Conservation (phyloP, 2,329 filamentous ascomycete genomes). For the Teratosphaeria pseudoeucalypti region DNA sequence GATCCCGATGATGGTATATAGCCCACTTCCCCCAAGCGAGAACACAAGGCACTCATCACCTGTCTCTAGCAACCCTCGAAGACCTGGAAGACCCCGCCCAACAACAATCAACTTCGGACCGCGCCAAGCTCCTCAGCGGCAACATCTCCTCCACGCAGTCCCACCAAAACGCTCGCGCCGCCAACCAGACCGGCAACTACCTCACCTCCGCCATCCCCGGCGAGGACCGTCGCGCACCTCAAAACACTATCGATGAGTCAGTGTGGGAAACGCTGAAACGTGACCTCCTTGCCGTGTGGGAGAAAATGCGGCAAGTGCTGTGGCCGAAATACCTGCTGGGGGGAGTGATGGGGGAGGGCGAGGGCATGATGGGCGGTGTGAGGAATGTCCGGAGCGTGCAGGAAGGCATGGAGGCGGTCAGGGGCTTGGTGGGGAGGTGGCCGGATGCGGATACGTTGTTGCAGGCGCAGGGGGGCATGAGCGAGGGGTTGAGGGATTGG, state of each 20-base stretch:
- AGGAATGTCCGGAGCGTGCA: conserved; percentile 25
- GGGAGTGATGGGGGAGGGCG: conserved; percentile 48
- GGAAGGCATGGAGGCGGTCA: conserved; percentile 23
- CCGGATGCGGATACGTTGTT: conserved; percentile 57
- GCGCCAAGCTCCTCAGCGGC: conserved; percentile 70
- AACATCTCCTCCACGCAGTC: conserved; percentile 54
- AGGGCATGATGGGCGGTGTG: conserved; percentile 40
- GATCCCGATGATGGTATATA: conserved; percentile 42
- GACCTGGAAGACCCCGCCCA: conserved; percentile 84
- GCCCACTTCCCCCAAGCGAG: background rate
- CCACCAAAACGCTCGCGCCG: conserved; percentile 42
- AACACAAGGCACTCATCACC: background rate
- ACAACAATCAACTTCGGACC: conserved; percentile 51
- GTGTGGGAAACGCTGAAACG: conserved; percentile 96
- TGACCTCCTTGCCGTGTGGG: conserved; percentile 87
- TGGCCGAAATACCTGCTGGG: conserved; percentile 89
- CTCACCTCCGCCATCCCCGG: conserved; percentile 83
- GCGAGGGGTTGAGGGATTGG: conserved; percentile 86
- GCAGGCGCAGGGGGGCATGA: conserved; percentile 64
- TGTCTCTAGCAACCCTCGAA: conserved; percentile 62
- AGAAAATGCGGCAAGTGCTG: conserved; percentile 94
- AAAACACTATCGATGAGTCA: conserved; percentile 91
- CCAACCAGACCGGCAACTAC: conserved; percentile 61
- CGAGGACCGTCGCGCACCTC: conserved; percentile 79
- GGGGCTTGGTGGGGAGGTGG: conserved; percentile 52